A percentile compares a stretch with the other conserved stretches of the same genome.
Evolutionary conservation across 257 asterid species (phyloP).

Genomic region (Solanum dulcamara): DNA sequence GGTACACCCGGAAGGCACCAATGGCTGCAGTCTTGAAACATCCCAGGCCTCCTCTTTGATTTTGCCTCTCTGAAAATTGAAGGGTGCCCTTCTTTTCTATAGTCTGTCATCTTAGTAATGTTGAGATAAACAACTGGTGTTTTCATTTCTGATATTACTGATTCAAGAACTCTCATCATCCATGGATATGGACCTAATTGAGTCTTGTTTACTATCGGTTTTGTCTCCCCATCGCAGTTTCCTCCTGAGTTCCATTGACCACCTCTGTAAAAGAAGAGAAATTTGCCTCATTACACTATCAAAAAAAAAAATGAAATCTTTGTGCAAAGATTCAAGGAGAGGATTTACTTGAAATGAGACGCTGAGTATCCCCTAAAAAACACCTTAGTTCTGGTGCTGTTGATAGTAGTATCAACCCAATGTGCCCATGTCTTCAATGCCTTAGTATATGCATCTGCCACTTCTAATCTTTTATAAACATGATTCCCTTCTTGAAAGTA

Average conservation of each 20-base stretch:
- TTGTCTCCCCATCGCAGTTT: conserved; percentile 40
- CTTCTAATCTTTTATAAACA: conserved; percentile 25
- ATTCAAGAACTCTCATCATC: conserved; percentile 51
- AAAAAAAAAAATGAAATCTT: neutral
- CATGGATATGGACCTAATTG: conserved; percentile 42
- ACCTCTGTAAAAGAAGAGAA: conserved; percentile 17
- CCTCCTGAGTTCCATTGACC: conserved; percentile 22
- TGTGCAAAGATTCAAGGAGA: neutral
- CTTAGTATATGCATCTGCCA: conserved; percentile 33
- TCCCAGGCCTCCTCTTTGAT: conserved; percentile 1
- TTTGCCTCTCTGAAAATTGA: conserved; percentile 29
- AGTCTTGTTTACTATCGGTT: conserved; percentile 29
- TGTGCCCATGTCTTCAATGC: conserved; percentile 53
- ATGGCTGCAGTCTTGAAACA: conserved; percentile 57
- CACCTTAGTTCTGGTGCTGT: conserved; percentile 29
- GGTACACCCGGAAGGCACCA: conserved; percentile 15
- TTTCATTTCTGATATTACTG: conserved; percentile 27
- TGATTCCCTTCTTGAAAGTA: conserved; percentile 52
- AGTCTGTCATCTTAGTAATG: conserved; percentile 45
- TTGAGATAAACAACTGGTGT: conserved; percentile 38
- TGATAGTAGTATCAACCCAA: conserved; percentile 48
- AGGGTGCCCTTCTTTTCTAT: conserved; percentile 60
- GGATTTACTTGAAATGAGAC: conserved; percentile 53
- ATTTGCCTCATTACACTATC: neutral
- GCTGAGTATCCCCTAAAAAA: conserved; percentile 49